Base-by-base conservation (phyloP, 495 filamentous ascomycete genomes). In the Parathielavia hyrcaniae region DNA sequence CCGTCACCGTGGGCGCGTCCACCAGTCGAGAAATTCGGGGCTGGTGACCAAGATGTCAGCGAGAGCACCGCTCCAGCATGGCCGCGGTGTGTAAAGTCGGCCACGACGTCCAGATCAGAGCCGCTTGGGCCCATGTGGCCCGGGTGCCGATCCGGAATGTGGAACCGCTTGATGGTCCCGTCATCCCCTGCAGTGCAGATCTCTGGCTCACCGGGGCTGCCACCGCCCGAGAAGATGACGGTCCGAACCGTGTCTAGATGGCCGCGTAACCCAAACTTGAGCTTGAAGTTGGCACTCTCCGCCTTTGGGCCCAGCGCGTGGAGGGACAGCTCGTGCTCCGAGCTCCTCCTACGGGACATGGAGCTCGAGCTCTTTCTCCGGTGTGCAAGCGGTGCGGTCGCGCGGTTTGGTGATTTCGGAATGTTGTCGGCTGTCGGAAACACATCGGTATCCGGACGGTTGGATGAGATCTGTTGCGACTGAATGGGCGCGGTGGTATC, bases 121-220 rank as follows among this genome's bases (percentile, higher is more conserved):
- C 71, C 65, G 53, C 68, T 73, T 11, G 76, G 73, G 30, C 67
- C 73, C 38, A 81, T 79, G 43, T 81, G 70, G 23, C 81, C 78
- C 1, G 75, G 75, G 61, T 83, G 81, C 43, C 68, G 71, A 22
- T 86, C 85, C 53, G 92, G 92, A 35, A 97, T 90, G 60, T 95
- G 91, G 88, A 95, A 98, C 57, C 93, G 83, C 70, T 97, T 98
- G 68, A 98, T 86, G 49, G 88, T 84, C 48, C 92, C 92, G 67
- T 98, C 93, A 67, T 98, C 93, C 53, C 95, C 92, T 51, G 89
- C 88, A 4, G 95, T 97, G 70, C 91, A 97, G 49, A 98, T 91
- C 70, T 98, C 93, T 0, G 93, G 93, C 67, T 97, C 93, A 9
- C 89, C 87, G 6, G 89, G 89, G 68, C 88, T 96, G 46, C 93